Percentiles rank a stretch among this genome's conserved stretches.
phyloP scores from a whole-genome alignment of 2,329 filamentous ascomycete species.

The Monilinia fructicola region DNA sequence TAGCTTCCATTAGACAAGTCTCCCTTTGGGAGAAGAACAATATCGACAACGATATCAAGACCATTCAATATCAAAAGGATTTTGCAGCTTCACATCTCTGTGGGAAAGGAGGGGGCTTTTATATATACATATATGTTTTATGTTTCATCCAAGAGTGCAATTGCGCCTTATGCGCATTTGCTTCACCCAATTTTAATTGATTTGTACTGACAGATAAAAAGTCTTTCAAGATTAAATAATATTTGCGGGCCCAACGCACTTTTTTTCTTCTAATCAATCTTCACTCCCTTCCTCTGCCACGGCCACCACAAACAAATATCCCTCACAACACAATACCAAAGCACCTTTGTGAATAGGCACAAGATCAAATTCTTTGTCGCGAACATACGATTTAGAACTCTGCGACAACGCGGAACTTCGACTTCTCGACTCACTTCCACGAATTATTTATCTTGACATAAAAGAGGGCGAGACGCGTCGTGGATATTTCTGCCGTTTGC shows the following conservation, averaged over 20 bases:
- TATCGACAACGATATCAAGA: slow-evolving; percentile 8
- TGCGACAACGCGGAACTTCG: not conserved
- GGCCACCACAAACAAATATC: slow-evolving; percentile 5
- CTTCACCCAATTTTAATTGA: slow-evolving; percentile 12
- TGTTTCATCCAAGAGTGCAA: not conserved
- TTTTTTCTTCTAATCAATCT: slow-evolving; percentile 5
- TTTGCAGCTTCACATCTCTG: slow-evolving; percentile 5
- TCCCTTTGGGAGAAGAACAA: not conserved
- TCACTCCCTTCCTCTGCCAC: slow-evolving; percentile 6
- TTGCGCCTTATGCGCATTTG: slow-evolving; percentile 16
- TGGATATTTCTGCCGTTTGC: slow-evolving; percentile 3
- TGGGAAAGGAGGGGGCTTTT: not conserved
- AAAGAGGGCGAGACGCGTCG: slow-evolving; percentile 5
- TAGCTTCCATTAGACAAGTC: slow-evolving; percentile 29
- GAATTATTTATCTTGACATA: slow-evolving; percentile 6
- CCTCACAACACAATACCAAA: slow-evolving; percentile 11
- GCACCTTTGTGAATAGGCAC: slow-evolving; percentile 12
- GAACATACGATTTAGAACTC: not conserved
- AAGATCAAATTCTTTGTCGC: slow-evolving; percentile 6
- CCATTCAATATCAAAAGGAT: slow-evolving; percentile 8
- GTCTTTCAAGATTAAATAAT: slow-evolving; percentile 14
- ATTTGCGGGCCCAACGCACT: slow-evolving; percentile 21
- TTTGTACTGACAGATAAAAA: slow-evolving; percentile 17
- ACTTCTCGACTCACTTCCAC: slow-evolving; percentile 3
- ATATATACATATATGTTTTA: not conserved